phyloP scores from a whole-genome alignment of 139 green algal genomes.

The Penium margaritaceum region DNA sequence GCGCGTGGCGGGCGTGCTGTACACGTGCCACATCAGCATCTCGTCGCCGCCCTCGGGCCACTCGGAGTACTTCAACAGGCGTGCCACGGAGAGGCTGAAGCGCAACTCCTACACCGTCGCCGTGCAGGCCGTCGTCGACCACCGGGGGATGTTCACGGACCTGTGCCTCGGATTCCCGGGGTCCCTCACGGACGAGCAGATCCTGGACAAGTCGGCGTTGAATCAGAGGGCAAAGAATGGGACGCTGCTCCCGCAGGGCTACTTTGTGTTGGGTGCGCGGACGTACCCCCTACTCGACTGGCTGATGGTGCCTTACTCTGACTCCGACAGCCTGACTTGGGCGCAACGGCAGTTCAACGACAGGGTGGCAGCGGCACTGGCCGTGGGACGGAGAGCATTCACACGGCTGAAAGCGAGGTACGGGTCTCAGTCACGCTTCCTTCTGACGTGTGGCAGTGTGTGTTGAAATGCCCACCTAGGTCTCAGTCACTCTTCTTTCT shows the following conservation, averaged over 20 bases:
- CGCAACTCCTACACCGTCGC: slow-evolving; percentile 16
- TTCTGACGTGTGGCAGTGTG: no score
- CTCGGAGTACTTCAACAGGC: slow-evolving; percentile 17
- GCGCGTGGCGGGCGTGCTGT: no score
- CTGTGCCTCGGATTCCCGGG: slow-evolving; percentile 34
- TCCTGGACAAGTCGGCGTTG: slow-evolving; percentile 30
- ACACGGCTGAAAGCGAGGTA: slow-evolving; percentile 22
- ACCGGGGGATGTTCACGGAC: slow-evolving; percentile 18
- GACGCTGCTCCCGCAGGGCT: slow-evolving; percentile 1
- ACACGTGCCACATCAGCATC: slow-evolving; percentile 25
- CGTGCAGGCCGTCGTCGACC: slow-evolving; percentile 12
- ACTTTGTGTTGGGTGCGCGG: not conserved
- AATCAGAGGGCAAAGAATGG: not conserved
- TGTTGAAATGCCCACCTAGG: no score
- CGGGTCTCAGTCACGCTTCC: no score
- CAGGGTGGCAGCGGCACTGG: slow-evolving; percentile 8
- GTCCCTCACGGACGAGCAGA: slow-evolving; percentile 7
- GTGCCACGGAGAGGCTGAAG: not conserved
- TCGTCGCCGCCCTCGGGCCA: not conserved
- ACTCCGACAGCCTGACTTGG: slow-evolving; percentile 4
- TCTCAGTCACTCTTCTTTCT: no score
- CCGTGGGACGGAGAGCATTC: slow-evolving; percentile 25
- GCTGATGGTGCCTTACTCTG: slow-evolving; percentile 24
- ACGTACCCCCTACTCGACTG: slow-evolving; percentile 25
- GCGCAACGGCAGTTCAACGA: slow-evolving; percentile 23